Conservation (phyloP, 352 stramenopile species). For the Phytophthora foliorum region DNA sequence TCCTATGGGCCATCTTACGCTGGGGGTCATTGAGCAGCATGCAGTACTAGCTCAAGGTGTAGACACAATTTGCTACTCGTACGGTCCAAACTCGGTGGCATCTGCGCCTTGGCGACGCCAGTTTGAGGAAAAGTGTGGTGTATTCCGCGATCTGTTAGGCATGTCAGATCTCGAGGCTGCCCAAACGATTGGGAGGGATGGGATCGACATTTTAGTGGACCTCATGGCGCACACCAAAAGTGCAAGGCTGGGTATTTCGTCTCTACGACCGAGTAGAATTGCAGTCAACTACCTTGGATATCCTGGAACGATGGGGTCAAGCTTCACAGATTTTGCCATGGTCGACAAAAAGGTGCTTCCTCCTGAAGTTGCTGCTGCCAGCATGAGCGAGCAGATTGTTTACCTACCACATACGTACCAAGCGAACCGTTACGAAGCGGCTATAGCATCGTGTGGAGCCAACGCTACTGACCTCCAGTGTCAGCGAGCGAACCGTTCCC, state of each 20-base stretch:
- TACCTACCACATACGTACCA: conserved; percentile 93
- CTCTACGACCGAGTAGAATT: conserved; percentile 67
- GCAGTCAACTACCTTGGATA: conserved; percentile 94
- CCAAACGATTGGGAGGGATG: conserved; percentile 57
- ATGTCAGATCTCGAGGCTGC: conserved; percentile 67
- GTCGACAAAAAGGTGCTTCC: conserved; percentile 77
- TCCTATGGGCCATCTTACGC: conserved; percentile 93
- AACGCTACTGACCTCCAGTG: conserved; percentile 15
- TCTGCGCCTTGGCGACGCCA: conserved; percentile 65
- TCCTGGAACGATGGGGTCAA: conserved; percentile 87
- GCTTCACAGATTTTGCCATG: conserved; percentile 81
- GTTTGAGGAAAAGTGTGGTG: conserved; percentile 56
- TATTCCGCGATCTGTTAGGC: conserved; percentile 73
- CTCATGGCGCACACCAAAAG: conserved; percentile 94
- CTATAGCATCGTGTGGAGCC: conserved; percentile 39
- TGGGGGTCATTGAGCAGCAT: conserved; percentile 87
- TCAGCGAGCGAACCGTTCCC: conserved; percentile 23
- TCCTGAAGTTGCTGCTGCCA: conserved; percentile 48
- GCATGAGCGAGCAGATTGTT: conserved; percentile 88
- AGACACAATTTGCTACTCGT: conserved; percentile 80
- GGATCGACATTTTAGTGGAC: conserved; percentile 90
- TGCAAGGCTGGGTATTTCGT: conserved; percentile 66
- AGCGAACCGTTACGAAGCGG: conserved; percentile 85
- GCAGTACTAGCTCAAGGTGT: conserved; percentile 43
- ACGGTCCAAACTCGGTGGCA: conserved; percentile 75